These are phyloP conservation scores for Arthrobotrys iridis DNA, from an alignment of 2,329 filamentous ascomycete genomes.

Conservation along the genomic window DNA sequence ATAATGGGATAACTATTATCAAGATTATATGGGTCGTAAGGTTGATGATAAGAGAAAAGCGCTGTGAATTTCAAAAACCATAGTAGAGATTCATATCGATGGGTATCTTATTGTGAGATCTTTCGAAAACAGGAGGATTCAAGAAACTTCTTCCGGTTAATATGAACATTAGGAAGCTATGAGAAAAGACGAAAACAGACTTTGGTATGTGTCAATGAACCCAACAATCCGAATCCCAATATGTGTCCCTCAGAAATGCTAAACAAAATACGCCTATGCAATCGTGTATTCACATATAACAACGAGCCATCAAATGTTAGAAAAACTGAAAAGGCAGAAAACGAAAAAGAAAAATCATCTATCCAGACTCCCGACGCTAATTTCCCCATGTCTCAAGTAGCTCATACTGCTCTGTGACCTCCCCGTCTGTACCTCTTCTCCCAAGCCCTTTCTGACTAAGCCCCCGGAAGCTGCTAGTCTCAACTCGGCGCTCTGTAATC, in stretches of 20 bases:
- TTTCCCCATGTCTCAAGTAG: constrained; percentile 39
- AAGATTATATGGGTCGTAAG: too few relatives aligned
- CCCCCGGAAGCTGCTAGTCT: constrained; percentile 42
- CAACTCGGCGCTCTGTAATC: constrained; percentile 41
- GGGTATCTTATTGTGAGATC: too few relatives aligned
- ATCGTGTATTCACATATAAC: not conserved
- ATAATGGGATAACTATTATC: too few relatives aligned
- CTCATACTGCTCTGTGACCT: constrained; percentile 48
- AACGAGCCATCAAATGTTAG: not conserved
- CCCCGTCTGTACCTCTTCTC: constrained; percentile 16
- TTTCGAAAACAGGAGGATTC: too few relatives aligned
- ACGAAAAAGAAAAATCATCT: constrained; percentile 4
- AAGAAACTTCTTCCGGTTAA: too few relatives aligned
- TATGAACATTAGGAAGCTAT: not conserved
- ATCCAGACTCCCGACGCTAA: constrained; percentile 40
- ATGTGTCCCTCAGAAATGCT: constrained; percentile 34
- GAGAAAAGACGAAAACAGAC: not conserved
- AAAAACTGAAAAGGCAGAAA: not conserved
- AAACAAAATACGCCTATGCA: constrained; percentile 21
- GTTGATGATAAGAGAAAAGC: too few relatives aligned
- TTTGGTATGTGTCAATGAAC: not conserved
- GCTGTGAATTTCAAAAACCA: too few relatives aligned
- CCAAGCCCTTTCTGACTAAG: constrained; percentile 1
- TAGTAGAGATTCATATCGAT: too few relatives aligned
- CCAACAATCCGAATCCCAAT: not conserved